Percentiles rank a stretch among this genome's conserved stretches.
Evolutionary conservation across 352 stramenopile species (phyloP).

Genomic region (Pythium chondricola): DNA sequence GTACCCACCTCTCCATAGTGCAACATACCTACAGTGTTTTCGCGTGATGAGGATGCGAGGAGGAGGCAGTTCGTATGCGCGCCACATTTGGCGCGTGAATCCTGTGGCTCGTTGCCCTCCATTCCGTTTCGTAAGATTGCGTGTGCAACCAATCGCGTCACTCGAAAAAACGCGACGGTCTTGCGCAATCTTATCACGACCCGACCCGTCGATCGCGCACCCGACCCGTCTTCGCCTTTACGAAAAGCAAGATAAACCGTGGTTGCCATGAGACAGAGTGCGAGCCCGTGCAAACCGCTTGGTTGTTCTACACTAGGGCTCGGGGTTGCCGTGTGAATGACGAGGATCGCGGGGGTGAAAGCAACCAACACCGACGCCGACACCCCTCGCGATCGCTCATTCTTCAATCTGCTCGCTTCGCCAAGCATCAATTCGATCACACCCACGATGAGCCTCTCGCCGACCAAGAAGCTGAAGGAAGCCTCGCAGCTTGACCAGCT

Average conservation of each 20-base stretch:
- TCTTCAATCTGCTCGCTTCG: slow-evolving; percentile 64
- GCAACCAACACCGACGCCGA: slow-evolving; percentile 1
- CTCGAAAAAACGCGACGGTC: background rate
- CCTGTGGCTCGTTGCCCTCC: background rate
- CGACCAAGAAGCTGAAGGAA: slow-evolving; percentile 74
- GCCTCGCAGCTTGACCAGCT: slow-evolving; percentile 91
- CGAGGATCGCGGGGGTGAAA: slow-evolving; percentile 8
- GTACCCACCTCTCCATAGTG: background rate
- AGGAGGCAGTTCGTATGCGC: background rate
- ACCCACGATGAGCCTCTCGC: slow-evolving; percentile 39
- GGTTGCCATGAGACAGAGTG: background rate
- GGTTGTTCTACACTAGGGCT: slow-evolving; percentile 2
- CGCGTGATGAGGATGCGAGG: too few relatives aligned
- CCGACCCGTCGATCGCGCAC: background rate
- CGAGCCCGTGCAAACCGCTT: background rate
- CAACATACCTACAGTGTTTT: too few relatives aligned
- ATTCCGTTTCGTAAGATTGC: background rate
- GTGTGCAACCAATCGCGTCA: background rate
- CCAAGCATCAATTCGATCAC: background rate
- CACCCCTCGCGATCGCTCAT: slow-evolving; percentile 28
- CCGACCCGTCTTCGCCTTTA: slow-evolving; percentile 11
- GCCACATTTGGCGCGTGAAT: slow-evolving; percentile 1
- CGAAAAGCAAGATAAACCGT: slow-evolving; percentile 12
- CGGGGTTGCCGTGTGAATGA: background rate
- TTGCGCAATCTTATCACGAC: slow-evolving; percentile 15